Evolutionary conservation across 164 flowering plant species (phyloP), one percentile per base, ranked within the genome.

Genomic region (Dillenia suffruticosa): DNA sequence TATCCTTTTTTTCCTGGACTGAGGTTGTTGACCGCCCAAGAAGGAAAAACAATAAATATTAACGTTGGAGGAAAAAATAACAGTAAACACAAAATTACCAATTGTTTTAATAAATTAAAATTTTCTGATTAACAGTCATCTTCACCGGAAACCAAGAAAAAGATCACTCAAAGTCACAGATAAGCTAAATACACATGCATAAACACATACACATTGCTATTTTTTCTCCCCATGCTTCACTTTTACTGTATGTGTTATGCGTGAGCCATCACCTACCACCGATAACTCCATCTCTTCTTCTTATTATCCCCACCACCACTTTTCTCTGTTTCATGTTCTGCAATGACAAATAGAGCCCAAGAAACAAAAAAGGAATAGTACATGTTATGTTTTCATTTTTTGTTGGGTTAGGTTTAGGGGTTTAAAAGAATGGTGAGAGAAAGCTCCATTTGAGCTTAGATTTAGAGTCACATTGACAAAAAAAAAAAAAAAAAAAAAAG

Each of bases 181-280:
- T 32, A 4, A 32, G 6, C 40, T 5, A 32, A 6, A 32, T 32
- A 32, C 40, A 32, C 40, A 32, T 32, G 0, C 40, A 32, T 32
- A 32, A 6, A 32, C 40, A 32, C 7, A 32, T 32, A 32, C 7
- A 5, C 40, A 5, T 4, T 32, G 40, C 40, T 32, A 32, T 32
- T 32, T 65, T 61, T 68, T 68, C 68, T 47, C 65, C 49, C 49
- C 48, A 71, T 73, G 74, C 74, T 78, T 75, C 69, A 63, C 54
- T 70, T 75, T 77, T 79, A 83, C 84, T 76, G 77, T 70, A 57
- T 79, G 68, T 57, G 67, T 32, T 5, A 75, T 73, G 64, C 73
- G 65, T 71, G 70, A 74, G 66, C 75, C 56, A 78, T 75, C 77
- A 86, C 93, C 97, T 79, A 91, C 87, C 84, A 67, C 82, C 82